Evolutionary conservation across 2,329 filamentous ascomycete species (phyloP).

Genomic region (Exophiala calicioides): DNA sequence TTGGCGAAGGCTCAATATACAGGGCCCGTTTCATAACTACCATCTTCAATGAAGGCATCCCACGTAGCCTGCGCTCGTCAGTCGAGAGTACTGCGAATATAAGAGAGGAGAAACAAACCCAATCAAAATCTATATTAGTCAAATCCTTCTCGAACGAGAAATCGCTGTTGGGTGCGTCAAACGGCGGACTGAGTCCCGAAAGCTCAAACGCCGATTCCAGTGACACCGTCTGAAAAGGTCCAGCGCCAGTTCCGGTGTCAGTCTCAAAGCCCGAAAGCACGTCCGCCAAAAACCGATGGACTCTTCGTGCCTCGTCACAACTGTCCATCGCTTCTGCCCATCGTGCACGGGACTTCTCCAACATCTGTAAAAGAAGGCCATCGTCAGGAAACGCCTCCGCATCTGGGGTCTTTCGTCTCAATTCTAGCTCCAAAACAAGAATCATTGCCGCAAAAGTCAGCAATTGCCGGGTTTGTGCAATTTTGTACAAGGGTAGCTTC

Average conservation of each 20-base stretch:
- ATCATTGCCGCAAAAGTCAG: constrained; percentile 2
- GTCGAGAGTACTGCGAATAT: neutral
- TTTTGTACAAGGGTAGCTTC: neutral
- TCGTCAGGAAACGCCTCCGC: neutral
- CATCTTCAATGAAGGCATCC: constrained; percentile 5
- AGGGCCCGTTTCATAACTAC: neutral
- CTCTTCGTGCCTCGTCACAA: neutral
- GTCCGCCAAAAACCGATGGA: neutral
- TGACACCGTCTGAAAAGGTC: too few species aligned
- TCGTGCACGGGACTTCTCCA: constrained; percentile 2
- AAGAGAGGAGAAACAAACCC: neutral
- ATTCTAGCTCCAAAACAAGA: neutral
- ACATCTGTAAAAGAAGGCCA: neutral
- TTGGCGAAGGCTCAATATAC: too few species aligned
- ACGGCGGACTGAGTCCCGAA: too few species aligned
- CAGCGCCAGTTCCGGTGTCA: too few species aligned
- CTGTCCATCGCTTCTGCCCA: constrained; percentile 1
- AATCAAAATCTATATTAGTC: constrained; percentile 1
- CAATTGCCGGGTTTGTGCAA: constrained; percentile 1
- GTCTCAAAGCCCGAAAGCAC: too few species aligned
- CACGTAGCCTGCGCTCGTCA: constrained; percentile 2
- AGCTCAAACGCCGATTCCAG: too few species aligned
- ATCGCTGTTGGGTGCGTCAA: too few species aligned
- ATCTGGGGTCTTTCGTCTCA: neutral
- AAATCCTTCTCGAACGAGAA: constrained; percentile 1